phyloP scores from a whole-genome alignment of 139 green algal genomes.

The Chlamydomonas sphaeroides region DNA sequence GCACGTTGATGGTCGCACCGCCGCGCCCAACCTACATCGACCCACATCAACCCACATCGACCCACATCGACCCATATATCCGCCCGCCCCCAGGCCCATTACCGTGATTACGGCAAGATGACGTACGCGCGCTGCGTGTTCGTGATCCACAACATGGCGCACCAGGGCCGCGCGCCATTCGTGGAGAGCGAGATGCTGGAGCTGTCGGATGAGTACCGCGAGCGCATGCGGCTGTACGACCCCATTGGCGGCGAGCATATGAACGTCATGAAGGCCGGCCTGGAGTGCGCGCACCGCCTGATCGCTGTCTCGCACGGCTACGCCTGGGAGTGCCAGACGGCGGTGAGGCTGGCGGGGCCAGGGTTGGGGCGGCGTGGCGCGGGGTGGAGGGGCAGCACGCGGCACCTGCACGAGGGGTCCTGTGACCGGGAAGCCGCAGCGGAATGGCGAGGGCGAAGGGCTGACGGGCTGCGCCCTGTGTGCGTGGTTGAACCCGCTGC shows the following conservation, averaged over 20 bases:
- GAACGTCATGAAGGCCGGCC: constrained; percentile 97
- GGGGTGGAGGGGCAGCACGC: no score
- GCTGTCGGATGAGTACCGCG: constrained; percentile 81
- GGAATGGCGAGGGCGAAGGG: no score
- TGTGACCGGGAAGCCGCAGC: no score
- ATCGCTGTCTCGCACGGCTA: constrained; percentile 91
- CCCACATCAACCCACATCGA: no score
- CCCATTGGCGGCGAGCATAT: constrained; percentile 96
- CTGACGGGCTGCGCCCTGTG: no score
- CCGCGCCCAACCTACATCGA: no score
- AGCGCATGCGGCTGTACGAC: constrained; percentile 82
- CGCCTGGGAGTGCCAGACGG: constrained; percentile 96
- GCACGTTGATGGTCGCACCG: no score
- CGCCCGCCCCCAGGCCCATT: constrained; percentile 90
- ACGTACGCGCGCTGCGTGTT: constrained; percentile 86
- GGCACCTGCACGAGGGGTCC: no score
- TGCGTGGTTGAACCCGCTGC: no score
- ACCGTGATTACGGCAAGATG: constrained; percentile 95
- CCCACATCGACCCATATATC: no score
- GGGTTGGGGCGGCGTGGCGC: no score
- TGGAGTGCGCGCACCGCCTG: constrained; percentile 85
- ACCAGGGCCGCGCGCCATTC: constrained; percentile 92
- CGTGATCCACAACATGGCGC: constrained; percentile 95
- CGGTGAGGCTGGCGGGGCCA: no score
- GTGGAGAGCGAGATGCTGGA: constrained; percentile 83